Evolutionary conservation across 1,284 basidiomycete genomes (phyloP), one percentile per base, ranked within the genome.

Genomic region (Naganishia sp.): DNA sequence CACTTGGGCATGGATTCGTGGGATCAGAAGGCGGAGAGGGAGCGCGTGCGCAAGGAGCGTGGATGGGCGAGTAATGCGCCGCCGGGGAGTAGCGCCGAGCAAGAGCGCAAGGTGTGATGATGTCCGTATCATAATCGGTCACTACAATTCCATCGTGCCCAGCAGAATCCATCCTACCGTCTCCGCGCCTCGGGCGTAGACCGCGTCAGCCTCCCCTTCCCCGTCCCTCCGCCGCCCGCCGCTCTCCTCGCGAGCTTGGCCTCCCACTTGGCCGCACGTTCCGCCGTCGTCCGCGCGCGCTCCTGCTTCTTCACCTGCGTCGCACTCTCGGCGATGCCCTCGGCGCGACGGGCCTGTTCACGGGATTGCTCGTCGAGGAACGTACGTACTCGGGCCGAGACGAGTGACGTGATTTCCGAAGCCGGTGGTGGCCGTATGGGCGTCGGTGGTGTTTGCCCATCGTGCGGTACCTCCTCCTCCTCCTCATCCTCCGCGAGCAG

Each of bases 401-500:
- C 65, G 21, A 50, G 32, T 6, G 52, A 10, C 32, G 55, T 35
- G 23, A 62, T 23, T 18, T 42, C 52, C 18, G 25, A 35, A 50
- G 35, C 46, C 35, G 52, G 18, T 13, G 6, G 15, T 6, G 32
- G 52, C 11, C n/a, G n/a, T 1, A 10, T 21, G 47, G 6, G 11
- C 47, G 10, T 21, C 47, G 6, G 7, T 9, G 21, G 21, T 6
- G 21, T 21, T 49, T 23, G 28, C 45, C 7, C 18, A 25, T 46
- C 47, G 47, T 11, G 6, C 35, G 13, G 35, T 39, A 13, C 7
- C 7, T 39, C 3, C 35, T 39, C 35, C 35, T 13, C 35, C 9
- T 9, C 47, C 3, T n/a, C n/a, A n/a, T 49, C 47, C 25, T 23
- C 47, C 47, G 21, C 21, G 25, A 68, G 57, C 21, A 83, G 70